These are phyloP conservation scores for Blastocystis sp. DNA, from an alignment of 352 stramenopile species.

Conservation along the genomic window DNA sequence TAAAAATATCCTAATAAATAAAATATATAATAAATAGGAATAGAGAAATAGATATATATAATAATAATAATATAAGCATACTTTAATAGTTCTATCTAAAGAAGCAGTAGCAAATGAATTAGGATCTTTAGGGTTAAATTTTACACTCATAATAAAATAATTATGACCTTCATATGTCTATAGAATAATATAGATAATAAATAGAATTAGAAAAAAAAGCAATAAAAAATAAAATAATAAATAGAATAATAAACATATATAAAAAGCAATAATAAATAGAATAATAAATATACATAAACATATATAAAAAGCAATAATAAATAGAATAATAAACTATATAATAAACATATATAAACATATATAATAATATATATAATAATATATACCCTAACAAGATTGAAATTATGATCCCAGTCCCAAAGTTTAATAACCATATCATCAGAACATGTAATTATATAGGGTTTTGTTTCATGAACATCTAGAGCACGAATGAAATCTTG, in stretches of 20 bases:
- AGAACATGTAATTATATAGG: constrained; percentile 76
- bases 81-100: constrained; percentile 85
- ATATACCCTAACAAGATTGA: constrained; percentile 41
- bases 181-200: background rate
- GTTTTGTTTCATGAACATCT: constrained; percentile 80
- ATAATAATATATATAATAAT: too few relatives aligned
- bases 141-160: constrained; percentile 94
- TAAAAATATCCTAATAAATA: too few relatives aligned
- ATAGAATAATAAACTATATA: too few relatives aligned
- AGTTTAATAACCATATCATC: constrained; percentile 98
- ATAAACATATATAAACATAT: too few relatives aligned
- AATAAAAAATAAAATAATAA: too few relatives aligned
- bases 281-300: too few relatives aligned
- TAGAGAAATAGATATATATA: too few relatives aligned
- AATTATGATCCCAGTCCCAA: constrained; percentile 81
- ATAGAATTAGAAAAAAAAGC: too few relatives aligned
- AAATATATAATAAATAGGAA: too few relatives aligned
- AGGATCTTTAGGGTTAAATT: constrained; percentile 96
- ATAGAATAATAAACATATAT: too few relatives aligned
- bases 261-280: constrained; percentile 1
- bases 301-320: too few relatives aligned
- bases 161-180: constrained; percentile 69
- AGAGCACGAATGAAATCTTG: constrained; percentile 92
- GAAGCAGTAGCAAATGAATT: constrained; percentile 91
- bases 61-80: constrained; percentile 46